Conservation (phyloP, 495 filamentous ascomycete species). For the Daldinia concentrica region DNA sequence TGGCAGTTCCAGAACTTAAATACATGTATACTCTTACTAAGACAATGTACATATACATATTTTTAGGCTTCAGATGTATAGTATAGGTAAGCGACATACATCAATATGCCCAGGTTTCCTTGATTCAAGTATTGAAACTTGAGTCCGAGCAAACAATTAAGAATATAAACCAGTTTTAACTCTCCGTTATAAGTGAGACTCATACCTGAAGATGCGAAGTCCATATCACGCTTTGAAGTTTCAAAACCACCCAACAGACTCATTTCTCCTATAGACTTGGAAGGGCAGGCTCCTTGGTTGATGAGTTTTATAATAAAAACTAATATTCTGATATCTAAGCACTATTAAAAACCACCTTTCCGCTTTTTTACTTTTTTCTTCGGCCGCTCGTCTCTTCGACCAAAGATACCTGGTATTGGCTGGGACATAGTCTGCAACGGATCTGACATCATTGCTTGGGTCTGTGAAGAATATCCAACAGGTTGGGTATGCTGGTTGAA, state of each 20-base stretch:
- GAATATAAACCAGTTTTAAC: too few species aligned
- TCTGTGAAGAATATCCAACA: slow-evolving; percentile 20
- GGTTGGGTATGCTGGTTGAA: slow-evolving; percentile 41
- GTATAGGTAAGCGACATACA: too few species aligned
- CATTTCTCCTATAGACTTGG: background rate
- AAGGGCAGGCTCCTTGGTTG: background rate
- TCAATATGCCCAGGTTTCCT: too few species aligned
- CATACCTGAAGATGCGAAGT: background rate
- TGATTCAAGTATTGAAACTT: too few species aligned
- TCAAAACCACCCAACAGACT: background rate
- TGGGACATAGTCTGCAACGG: slow-evolving; percentile 51
- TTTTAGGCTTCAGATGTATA: too few species aligned
- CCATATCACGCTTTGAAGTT: background rate
- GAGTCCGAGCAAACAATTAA: too few species aligned
- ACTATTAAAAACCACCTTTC: slow-evolving; percentile 41
- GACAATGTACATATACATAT: too few species aligned
- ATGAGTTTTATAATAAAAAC: background rate
- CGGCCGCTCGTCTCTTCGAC: slow-evolving; percentile 42
- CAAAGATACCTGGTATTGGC: slow-evolving; percentile 51
- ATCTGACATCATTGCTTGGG: slow-evolving; percentile 33
- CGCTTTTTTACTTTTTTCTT: slow-evolving; percentile 47
- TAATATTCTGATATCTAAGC: background rate
- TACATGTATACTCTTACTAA: too few species aligned
- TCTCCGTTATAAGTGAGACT: background rate
- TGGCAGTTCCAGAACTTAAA: too few species aligned